Evolutionary conservation across 768 basidiomycete species (phyloP).

Genomic region (Calocybe gangraenosa): DNA sequence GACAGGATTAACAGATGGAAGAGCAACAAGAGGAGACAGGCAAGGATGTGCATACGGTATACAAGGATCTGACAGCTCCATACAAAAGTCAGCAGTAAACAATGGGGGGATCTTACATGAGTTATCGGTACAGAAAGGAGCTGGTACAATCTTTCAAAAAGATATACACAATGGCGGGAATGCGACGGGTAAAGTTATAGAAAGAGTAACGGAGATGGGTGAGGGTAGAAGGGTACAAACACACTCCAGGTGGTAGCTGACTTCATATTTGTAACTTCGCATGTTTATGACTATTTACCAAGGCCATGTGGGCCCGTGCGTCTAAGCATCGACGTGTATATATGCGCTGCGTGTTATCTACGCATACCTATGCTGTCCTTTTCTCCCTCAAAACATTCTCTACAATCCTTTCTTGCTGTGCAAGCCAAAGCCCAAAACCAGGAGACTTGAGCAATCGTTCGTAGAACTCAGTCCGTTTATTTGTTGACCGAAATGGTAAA

Average conservation of each 20-base stretch:
- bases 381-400: conserved; percentile 44
- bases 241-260: neutral
- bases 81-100: conserved; percentile 19
- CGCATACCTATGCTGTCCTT: conserved; percentile 1
- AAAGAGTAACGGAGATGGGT: no score
- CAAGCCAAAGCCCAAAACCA: conserved; percentile 77
- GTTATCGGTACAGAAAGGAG: conserved; percentile 20
- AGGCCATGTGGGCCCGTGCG: no score
- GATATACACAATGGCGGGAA: conserved; percentile 18
- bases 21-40: conserved; percentile 16
- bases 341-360: neutral
- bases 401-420: conserved; percentile 70
- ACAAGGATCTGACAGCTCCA: conserved; percentile 15
- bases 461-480: conserved; percentile 70
- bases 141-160: conserved; percentile 20
- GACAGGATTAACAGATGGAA: conserved; percentile 22
- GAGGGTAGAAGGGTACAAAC: conserved; percentile 2
- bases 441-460: conserved; percentile 72
- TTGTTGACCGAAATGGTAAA: conserved; percentile 68
- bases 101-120: conserved; percentile 22
- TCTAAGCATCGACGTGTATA: no score
- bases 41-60: conserved; percentile 4
- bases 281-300: conserved; percentile 19
- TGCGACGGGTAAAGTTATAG: no score
- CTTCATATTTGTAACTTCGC: conserved; percentile 1